Base-by-base conservation (phyloP, 2,329 filamentous ascomycete genomes). In the Colletotrichum zoysiae region DNA sequence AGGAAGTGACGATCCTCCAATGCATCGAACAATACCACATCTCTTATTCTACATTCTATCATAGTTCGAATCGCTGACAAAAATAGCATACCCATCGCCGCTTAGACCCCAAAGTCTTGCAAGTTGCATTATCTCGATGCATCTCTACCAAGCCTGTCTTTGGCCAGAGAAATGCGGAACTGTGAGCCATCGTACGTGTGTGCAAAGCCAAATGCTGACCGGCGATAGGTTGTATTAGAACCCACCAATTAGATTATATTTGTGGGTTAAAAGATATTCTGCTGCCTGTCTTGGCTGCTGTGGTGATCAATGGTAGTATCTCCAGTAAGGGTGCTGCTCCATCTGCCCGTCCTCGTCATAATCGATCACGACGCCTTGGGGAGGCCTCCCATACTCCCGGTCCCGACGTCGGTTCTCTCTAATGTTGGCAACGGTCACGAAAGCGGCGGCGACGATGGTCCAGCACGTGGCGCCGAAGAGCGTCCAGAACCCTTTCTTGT, bases 371-470 rank as follows among this genome's bases (percentile, higher is more conserved):
- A 68, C n/a, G 16, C 46, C 65, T 18, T 58, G 20, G 12, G 69
- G 69, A 1, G 69, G 65, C 2, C 53, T 71, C 33, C 69, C 69
- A 12, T 42, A 68, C n/a, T 68, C 44, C n/a, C 51, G 51, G n/a
- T 79, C 68, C 14, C 75, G 66, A 53, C 61, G 56, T 18, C 51
- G 67, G 53, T 76, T 76, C 23, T 76, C 71, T 18, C 33, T 64
- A 9, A 67, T n/a, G 3, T 65, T 73, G 33, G 74, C 58, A 14
- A 75, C 8, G 3, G 74, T 75, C 51, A 71, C 61, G 16, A 71
- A 68, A 3, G 69, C 69, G n/a, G 64, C 66, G 9, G 58, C 69
- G 7, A 58, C 9, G 11, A 44, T 58, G 23, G 69, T 71, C 69
- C 69, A 71, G 3, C 69, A 71, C 2, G 65, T 71, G 9, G 69